Evolutionary conservation across 2,329 filamentous ascomycete species (phyloP).

Genomic region (Lachnellula cervina): DNA sequence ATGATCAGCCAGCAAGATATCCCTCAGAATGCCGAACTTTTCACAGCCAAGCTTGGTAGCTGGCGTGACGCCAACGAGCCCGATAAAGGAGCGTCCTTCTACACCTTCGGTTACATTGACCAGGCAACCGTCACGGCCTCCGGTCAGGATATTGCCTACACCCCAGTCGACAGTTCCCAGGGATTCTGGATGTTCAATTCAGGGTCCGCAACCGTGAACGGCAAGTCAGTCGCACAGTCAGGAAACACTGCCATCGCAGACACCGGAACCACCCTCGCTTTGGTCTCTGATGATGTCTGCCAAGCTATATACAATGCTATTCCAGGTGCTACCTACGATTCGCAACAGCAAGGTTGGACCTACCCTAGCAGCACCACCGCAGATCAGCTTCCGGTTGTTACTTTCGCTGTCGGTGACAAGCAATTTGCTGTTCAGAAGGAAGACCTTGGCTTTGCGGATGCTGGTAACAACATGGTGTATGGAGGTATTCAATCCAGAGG

Average conservation of each 20-base stretch:
- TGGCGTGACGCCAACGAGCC: constrained; percentile 45
- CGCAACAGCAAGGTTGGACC: constrained; percentile 55
- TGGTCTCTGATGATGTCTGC: constrained; percentile 58
- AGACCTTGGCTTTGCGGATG: constrained; percentile 52
- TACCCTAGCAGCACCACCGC: constrained; percentile 51
- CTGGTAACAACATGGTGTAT: constrained; percentile 49
- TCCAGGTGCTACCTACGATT: constrained; percentile 53
- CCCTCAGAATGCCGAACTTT: constrained; percentile 44
- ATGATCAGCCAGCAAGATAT: constrained; percentile 58
- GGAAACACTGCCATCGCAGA: constrained; percentile 66
- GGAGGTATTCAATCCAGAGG: constrained; percentile 57
- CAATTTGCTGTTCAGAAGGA: constrained; percentile 54
- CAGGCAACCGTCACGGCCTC: constrained; percentile 51
- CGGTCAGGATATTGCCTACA: constrained; percentile 53
- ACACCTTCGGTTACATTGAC: constrained; percentile 71
- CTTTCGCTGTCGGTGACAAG: constrained; percentile 58
- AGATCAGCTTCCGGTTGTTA: constrained; percentile 54
- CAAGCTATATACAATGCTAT: constrained; percentile 61
- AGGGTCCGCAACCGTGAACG: constrained; percentile 52
- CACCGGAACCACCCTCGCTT: constrained; percentile 64
- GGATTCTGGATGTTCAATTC: constrained; percentile 68
- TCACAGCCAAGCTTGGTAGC: constrained; percentile 53
- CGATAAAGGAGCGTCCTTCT: constrained; percentile 50
- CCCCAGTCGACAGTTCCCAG: constrained; percentile 55
- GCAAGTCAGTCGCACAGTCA: constrained; percentile 43